These are phyloP conservation scores for Clarireedia paspali DNA, from an alignment of 2,329 filamentous ascomycete species.

Conservation along the genomic window DNA sequence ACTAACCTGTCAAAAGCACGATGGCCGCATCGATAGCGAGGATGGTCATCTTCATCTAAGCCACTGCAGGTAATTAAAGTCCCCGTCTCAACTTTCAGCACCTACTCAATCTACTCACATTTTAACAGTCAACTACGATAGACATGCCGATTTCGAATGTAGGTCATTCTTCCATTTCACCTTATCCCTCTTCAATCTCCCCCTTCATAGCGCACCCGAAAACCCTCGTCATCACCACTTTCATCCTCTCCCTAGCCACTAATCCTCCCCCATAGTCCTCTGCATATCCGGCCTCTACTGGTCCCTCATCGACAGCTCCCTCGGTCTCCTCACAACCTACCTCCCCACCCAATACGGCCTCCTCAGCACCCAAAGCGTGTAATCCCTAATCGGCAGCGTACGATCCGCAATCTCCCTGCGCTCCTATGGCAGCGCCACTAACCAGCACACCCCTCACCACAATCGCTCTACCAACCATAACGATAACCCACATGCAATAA, in stretches of 20 bases:
- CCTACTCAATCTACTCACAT: no score
- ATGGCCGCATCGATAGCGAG: constrained; percentile 3
- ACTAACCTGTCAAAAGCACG: neutral
- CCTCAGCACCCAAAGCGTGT: neutral
- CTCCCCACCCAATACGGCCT: constrained; percentile 5
- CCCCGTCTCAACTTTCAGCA: neutral
- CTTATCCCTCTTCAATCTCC: no score
- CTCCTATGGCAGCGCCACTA: neutral
- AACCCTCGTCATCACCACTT: no score
- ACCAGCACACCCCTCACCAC: no score
- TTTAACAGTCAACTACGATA: neutral
- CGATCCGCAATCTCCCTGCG: neutral
- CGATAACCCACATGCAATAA: no score
- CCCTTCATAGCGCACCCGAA: no score
- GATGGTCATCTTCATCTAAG: constrained; percentile 7
- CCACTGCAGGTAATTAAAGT: neutral
- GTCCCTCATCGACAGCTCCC: constrained; percentile 2
- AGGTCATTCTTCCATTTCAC: no score
- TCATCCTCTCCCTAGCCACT: neutral
- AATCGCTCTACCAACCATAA: no score
- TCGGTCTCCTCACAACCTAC: constrained; percentile 5
- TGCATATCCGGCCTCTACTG: constrained; percentile 3
- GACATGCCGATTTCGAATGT: constrained; percentile 6
- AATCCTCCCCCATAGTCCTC: neutral
- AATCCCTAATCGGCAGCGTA: neutral